Evolutionary conservation across 306 rosid species (phyloP).

Genomic region (Pyrus pyrifolia): DNA sequence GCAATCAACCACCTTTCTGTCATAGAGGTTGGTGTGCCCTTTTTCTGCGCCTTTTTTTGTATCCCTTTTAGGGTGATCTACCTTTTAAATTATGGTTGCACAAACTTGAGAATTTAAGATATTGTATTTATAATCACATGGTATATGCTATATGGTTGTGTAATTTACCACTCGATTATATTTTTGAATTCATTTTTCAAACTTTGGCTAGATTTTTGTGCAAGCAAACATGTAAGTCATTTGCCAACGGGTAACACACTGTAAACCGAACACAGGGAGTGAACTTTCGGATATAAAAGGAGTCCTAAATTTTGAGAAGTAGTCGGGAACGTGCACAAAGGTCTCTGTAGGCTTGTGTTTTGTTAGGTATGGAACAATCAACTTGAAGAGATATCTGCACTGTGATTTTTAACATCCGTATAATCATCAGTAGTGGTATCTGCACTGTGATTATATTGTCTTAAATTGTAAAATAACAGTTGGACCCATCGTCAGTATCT

Average conservation of each 20-base stretch:
- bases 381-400: background rate
- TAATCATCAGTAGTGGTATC: background rate
- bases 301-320: background rate
- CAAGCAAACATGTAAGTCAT: background rate
- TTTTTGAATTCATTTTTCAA: background rate
- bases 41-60: too few species aligned
- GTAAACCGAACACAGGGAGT: background rate
- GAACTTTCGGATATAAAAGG: background rate
- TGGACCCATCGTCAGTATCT: background rate
- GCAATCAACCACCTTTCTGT: constrained; percentile 56
- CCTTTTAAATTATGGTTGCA: background rate
- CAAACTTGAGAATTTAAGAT: background rate
- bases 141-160: background rate
- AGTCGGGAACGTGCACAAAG: background rate
- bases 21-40: constrained; percentile 51
- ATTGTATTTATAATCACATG: background rate
- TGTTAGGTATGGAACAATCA: background rate
- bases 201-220: background rate
- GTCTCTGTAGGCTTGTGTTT: background rate
- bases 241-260: background rate
- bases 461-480: background rate
- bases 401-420: too few species aligned
- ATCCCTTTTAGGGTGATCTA: background rate
- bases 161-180: background rate
- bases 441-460: background rate